Evolutionary conservation across 352 stramenopile species (phyloP), one percentile per base, ranked within the genome.

Genomic region (Phytopythium sindhum): DNA sequence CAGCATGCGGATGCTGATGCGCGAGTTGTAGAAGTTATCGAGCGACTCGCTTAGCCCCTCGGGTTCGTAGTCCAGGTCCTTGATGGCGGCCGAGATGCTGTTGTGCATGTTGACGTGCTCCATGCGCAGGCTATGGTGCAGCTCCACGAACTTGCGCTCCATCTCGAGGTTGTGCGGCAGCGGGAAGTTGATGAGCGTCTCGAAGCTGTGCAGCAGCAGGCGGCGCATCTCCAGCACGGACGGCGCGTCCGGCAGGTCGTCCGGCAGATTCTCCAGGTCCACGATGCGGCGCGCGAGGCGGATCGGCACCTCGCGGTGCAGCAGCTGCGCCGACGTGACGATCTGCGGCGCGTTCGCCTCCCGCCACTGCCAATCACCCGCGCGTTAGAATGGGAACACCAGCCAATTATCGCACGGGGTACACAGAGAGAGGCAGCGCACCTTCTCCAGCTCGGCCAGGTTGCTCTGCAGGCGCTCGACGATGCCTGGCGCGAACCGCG

Each of bases 1-100:
- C 50, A 94, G 78, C 81, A 89, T 91, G 52, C 85, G 83, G 56
- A 92, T 91, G 60, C 83, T 78, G 57, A 94, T 94, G 39, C 85
- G 80, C 35, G 85, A 94, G 69, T 89, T 90, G 72, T 94, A 94
- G 55, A 94, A 92, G 57, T 80, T 78, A 60, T 92, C 83, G 39
- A 94, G 82, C 47, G 83, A 83, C n/a, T 75, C 69, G 33, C 68
- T 81, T 5, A 91, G 68, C 0, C 77, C 81, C 39, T 81, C 64
- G 0, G 80, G 85, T 53, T 91, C 77, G 62, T 79, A 79, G 31
- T 75, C 69, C 19, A 92, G 75, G 39, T 72, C 69, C 52, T 81
- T 66, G 24, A 94, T 74, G 12, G 83, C 85, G 21, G 87, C 71
- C 0, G 83, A 72, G 26, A 94, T 72, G 60, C 88, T 88, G 37